Evolutionary conservation across 129 eudicot genomes (phyloP).

Genomic region (Lactuca saligna): DNA sequence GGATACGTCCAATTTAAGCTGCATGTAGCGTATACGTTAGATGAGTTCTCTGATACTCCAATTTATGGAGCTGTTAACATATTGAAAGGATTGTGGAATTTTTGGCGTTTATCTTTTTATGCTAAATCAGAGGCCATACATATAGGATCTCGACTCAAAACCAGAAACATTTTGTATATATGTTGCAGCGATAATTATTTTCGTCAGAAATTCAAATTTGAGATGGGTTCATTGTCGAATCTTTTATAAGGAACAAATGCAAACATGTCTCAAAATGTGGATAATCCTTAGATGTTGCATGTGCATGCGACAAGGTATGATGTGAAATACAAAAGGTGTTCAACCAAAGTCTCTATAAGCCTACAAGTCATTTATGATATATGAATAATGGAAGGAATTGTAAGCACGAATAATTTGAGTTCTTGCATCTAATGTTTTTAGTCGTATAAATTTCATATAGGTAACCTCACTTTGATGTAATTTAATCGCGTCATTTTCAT

Average conservation of each 20-base stretch:
- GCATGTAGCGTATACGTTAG: neutral
- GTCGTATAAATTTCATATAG: slow-evolving; percentile 5
- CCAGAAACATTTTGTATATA: neutral
- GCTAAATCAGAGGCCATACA: neutral
- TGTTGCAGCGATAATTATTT: neutral
- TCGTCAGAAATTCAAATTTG: neutral
- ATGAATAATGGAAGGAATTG: neutral
- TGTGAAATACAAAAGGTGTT: neutral
- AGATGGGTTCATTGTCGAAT: neutral
- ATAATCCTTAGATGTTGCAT: neutral
- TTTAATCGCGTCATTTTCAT: slow-evolving; percentile 11
- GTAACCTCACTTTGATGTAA: slow-evolving; percentile 1
- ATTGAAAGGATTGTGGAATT: neutral
- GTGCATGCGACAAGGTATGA: neutral
- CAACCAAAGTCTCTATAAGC: neutral
- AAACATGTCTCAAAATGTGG: neutral
- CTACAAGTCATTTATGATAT: neutral
- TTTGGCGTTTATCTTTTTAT: neutral
- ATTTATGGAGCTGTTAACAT: no score
- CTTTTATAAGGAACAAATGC: neutral
- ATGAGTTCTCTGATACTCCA: neutral
- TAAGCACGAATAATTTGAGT: neutral
- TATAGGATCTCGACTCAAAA: no score
- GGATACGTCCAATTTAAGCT: neutral
- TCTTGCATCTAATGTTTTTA: neutral